Percentiles rank a stretch among this genome's conserved stretches.
Evolutionary conservation across 208 protist genomes (phyloP).

Genomic region (Naegleria fowleri): DNA sequence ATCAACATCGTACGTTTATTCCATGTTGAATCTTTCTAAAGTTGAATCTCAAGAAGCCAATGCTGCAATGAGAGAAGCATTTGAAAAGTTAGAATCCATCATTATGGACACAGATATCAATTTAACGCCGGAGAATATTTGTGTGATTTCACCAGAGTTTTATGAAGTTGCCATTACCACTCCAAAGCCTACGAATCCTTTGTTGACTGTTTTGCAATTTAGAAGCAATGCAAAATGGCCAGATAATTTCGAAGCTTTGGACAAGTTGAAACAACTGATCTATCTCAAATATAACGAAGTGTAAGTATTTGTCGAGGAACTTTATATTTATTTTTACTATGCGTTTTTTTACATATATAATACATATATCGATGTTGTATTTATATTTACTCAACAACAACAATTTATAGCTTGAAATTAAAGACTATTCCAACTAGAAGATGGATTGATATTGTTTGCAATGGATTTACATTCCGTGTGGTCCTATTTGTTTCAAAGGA

Average conservation of each 20-base stretch:
- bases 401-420: neutral
- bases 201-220: neutral
- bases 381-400: no score
- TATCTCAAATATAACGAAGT: neutral
- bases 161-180: neutral
- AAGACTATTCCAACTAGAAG: neutral
- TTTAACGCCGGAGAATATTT: neutral
- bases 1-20: neutral
- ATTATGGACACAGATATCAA: neutral
- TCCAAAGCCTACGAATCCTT: neutral
- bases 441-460: constrained; percentile 18
- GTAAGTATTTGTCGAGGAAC: no score
- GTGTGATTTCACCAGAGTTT: neutral
- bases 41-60: neutral
- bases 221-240: neutral
- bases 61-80: neutral
- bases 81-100: neutral
- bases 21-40: neutral
- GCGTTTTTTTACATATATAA: no score
- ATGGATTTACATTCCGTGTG: neutral
- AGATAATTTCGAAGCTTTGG: neutral
- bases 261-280: constrained; percentile 8
- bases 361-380: no score
- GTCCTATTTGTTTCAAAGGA: neutral
- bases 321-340: no score